Conservation (phyloP, 2,329 filamentous ascomycete genomes). For the Corynespora cassiicola region DNA sequence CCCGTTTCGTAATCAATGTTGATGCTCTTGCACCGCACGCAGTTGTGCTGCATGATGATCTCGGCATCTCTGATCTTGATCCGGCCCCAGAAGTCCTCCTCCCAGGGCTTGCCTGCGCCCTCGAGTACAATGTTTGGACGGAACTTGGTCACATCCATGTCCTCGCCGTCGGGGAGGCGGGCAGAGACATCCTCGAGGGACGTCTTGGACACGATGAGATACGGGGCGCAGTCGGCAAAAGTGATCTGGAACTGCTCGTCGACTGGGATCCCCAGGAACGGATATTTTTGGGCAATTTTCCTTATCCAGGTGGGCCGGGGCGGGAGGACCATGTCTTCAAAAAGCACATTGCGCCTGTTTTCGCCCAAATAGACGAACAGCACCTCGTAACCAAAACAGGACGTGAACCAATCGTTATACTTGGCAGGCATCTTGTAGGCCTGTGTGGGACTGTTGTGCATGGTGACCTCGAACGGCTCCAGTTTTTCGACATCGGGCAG, state of each 20-base stretch:
- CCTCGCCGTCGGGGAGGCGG: constrained; percentile 40
- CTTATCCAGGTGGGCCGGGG: constrained; percentile 22
- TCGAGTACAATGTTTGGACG: constrained; percentile 54
- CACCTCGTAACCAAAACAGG: constrained; percentile 52
- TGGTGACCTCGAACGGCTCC: constrained; percentile 45
- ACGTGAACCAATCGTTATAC: constrained; percentile 53
- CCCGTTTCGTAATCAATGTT: constrained; percentile 58
- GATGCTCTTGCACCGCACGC: constrained; percentile 53
- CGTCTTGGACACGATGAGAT: constrained; percentile 72
- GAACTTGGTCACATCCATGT: constrained; percentile 56
- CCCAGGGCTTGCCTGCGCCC: constrained; percentile 48
- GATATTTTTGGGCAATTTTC: constrained; percentile 13
- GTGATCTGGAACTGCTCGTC: constrained; percentile 54
- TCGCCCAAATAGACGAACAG: constrained; percentile 52
- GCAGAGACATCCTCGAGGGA: constrained; percentile 72
- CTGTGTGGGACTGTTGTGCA: constrained; percentile 51
- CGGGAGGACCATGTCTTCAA: constrained; percentile 33
- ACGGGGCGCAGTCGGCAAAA: constrained; percentile 78
- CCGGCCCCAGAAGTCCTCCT: constrained; percentile 56
- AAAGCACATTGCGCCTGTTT: constrained; percentile 50
- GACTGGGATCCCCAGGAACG: constrained; percentile 41
- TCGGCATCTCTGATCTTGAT: constrained; percentile 40
- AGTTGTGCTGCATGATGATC: constrained; percentile 53
- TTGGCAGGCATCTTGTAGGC: constrained; percentile 51
- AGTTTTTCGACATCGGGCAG: constrained; percentile 45